phyloP scores from a whole-genome alignment of 257 asterid species.

The Rauvolfia tetraphylla region DNA sequence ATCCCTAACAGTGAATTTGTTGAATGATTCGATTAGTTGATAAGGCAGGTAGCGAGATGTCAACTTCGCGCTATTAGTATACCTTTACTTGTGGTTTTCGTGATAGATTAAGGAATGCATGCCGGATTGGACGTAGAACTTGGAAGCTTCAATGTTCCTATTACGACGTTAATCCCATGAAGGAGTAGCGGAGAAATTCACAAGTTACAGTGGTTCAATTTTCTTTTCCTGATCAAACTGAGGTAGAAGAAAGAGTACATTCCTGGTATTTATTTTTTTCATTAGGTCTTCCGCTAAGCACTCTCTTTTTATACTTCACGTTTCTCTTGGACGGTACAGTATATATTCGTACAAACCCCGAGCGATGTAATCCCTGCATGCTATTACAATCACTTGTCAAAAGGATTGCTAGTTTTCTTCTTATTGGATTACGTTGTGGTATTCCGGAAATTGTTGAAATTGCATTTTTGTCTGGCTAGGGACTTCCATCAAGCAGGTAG shows the following conservation, averaged over 20 bases:
- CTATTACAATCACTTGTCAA: neutral
- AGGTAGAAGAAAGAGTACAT: neutral
- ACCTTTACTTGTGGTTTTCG: neutral
- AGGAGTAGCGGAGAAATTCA: neutral
- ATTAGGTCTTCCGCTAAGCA: too few species aligned
- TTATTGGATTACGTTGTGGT: too few species aligned
- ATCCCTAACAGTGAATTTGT: too few species aligned
- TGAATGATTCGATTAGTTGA: neutral
- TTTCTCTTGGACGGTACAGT: too few species aligned
- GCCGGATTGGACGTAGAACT: conserved; percentile 12
- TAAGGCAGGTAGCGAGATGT: neutral
- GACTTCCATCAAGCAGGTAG: neutral
- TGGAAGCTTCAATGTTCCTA: neutral
- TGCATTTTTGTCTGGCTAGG: neutral
- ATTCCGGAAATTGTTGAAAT: neutral
- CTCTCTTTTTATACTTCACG: too few species aligned
- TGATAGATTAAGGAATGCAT: neutral
- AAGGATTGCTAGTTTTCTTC: neutral
- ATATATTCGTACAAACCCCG: too few species aligned
- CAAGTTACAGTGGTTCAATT: neutral
- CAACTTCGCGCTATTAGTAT: neutral
- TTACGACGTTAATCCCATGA: neutral
- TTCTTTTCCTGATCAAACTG: neutral
- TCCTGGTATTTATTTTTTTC: too few species aligned
- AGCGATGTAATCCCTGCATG: too few species aligned